phyloP scores from a whole-genome alignment of 805 yeast species.

The Cyberlindnera meyerae region DNA sequence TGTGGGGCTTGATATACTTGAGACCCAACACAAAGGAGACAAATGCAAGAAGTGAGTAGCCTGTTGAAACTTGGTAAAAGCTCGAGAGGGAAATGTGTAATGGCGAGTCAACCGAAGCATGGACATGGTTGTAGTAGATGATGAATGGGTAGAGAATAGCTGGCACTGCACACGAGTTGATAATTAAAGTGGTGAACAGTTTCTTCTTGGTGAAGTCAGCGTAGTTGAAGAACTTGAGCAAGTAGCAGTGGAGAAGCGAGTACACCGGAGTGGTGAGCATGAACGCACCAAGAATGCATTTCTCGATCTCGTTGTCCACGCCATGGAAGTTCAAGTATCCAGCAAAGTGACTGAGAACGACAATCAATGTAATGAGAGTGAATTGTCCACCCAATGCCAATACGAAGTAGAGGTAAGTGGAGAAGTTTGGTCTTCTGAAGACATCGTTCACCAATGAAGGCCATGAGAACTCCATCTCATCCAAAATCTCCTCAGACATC shows the following conservation, averaged over 20 bases:
- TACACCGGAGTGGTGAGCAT: slow-evolving; percentile 17
- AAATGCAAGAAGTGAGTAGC: slow-evolving; percentile 13
- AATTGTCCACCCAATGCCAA: slow-evolving; percentile 22
- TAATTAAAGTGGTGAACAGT: background rate
- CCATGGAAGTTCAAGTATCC: slow-evolving; percentile 16
- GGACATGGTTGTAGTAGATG: slow-evolving; percentile 15
- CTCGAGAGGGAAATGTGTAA: slow-evolving; percentile 9
- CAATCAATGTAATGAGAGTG: slow-evolving; percentile 6
- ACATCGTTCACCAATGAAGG: slow-evolving; percentile 23
- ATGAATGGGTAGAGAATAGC: slow-evolving; percentile 7
- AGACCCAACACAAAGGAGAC: slow-evolving; percentile 13
- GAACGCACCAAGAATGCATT: slow-evolving; percentile 5
- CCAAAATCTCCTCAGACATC: slow-evolving; percentile 13
- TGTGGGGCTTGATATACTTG: slow-evolving; percentile 8
- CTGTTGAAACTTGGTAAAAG: slow-evolving; percentile 3
- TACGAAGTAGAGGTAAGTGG: slow-evolving; percentile 11
- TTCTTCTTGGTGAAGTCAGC: slow-evolving; percentile 5
- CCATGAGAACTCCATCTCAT: slow-evolving; percentile 26
- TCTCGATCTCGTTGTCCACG: slow-evolving; percentile 9
- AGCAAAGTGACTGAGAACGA: slow-evolving; percentile 5
- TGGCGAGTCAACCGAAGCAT: slow-evolving; percentile 24
- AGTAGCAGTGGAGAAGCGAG: slow-evolving; percentile 15
- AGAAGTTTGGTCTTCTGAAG: slow-evolving; percentile 18
- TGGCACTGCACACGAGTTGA: slow-evolving; percentile 24
- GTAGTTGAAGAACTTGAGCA: slow-evolving; percentile 18